Conservation (phyloP, 2,329 filamentous ascomycete genomes). For the Diaporthe sp. region DNA sequence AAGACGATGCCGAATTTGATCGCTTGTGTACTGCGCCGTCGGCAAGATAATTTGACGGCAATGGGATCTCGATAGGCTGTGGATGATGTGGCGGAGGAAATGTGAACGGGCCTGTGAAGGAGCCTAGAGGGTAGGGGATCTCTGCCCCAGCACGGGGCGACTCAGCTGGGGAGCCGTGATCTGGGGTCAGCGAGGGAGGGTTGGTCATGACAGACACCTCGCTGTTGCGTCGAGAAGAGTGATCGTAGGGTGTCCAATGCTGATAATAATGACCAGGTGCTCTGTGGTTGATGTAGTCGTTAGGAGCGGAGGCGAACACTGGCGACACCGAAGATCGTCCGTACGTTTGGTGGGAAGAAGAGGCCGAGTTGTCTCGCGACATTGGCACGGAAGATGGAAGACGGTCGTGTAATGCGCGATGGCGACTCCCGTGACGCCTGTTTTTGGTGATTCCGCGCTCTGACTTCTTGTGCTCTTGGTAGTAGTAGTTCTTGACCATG, state of each 20-base stretch:
- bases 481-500: conserved; percentile 95
- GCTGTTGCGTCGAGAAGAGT: conserved; percentile 14
- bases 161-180: conserved; percentile 65
- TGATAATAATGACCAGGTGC: not conserved
- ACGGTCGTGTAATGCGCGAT: not conserved
- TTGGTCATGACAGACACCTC: conserved; percentile 20
- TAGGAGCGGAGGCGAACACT: not conserved
- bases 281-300: not conserved
- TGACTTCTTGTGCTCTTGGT: conserved; percentile 40
- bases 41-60: not conserved
- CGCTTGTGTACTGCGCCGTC: conserved; percentile 8
- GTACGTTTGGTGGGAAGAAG: not conserved
- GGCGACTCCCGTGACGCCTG: not conserved
- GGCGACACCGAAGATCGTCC: not conserved
- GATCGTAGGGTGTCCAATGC: not conserved
- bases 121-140: conserved; percentile 14
- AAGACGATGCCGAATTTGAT: conserved; percentile 24
- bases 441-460: conserved; percentile 15
- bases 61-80: not conserved
- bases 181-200: conserved; percentile 77
- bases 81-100: conserved; percentile 12
- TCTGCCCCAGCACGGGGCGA: conserved; percentile 12
- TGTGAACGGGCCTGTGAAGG: conserved; percentile 1
- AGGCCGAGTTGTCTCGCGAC: conserved; percentile 23
- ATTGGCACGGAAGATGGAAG: not conserved